A percentile compares a stretch with the other conserved stretches of the same genome.
Conservation (phyloP, 768 basidiomycete species). For the Mycena haematopus region DNA sequence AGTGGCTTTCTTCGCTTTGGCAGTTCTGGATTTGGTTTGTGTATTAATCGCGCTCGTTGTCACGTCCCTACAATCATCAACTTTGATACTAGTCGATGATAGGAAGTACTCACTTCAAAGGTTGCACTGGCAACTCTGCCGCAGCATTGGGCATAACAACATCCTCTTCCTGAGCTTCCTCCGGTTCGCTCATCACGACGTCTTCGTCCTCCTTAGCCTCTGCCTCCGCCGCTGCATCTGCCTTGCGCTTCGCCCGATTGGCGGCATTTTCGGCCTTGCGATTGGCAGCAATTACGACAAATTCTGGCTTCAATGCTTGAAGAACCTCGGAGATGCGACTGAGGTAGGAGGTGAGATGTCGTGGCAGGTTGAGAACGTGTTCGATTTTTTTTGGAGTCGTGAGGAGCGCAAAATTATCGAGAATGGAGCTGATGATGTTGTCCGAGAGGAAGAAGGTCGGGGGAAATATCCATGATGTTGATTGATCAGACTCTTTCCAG, state of each 20-base stretch:
- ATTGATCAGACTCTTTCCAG: not conserved
- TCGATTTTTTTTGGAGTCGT: not conserved
- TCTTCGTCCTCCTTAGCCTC: no score
- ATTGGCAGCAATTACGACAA: not conserved
- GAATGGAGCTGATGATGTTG: constrained; percentile 20
- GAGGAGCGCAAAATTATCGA: constrained; percentile 24
- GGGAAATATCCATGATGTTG: constrained; percentile 17
- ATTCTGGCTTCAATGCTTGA: not conserved
- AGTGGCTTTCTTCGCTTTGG: no score
- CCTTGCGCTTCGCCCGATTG: not conserved
- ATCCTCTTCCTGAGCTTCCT: no score
- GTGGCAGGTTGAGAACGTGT: not conserved
- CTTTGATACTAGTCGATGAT: no score
- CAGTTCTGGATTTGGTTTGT: no score
- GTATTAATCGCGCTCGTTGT: no score
- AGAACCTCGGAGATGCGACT: not conserved
- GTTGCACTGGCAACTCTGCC: no score
- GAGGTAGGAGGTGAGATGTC: not conserved
- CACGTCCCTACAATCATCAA: no score
- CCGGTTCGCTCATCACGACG: no score
- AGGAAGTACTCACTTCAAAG: no score
- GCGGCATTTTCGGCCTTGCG: not conserved
- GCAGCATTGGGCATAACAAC: no score
- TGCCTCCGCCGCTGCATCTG: no score
- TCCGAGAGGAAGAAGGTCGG: constrained; percentile 24